Percentiles rank a stretch among this genome's conserved stretches.
These are phyloP conservation scores for Xylogone sp. DNA, from an alignment of 2,329 filamentous ascomycete species.

Conservation along the genomic window DNA sequence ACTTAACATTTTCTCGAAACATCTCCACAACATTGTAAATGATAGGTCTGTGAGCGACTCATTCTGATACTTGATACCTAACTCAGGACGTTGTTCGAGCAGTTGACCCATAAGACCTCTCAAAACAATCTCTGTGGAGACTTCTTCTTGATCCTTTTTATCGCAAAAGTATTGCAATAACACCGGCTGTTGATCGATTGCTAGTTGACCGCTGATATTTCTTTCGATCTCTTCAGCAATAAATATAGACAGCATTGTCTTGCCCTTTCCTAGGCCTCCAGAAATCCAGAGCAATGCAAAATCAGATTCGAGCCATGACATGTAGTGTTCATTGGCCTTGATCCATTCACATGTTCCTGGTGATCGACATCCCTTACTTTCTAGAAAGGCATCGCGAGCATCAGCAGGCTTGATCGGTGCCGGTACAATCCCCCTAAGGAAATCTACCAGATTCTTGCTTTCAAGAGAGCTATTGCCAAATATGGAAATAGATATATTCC, in stretches of 20 bases:
- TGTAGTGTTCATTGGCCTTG: slow-evolving; percentile 8
- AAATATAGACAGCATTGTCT: slow-evolving; percentile 30
- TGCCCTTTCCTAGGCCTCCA: slow-evolving; percentile 33
- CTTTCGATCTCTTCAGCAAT: slow-evolving; percentile 11
- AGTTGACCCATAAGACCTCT: slow-evolving; percentile 40
- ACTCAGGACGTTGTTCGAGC: slow-evolving; percentile 12
- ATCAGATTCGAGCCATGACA: slow-evolving; percentile 20
- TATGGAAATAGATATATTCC: no score
- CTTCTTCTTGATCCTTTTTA: slow-evolving; percentile 32
- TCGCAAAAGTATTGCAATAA: slow-evolving; percentile 39
- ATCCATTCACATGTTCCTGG: slow-evolving; percentile 23
- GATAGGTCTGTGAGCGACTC: slow-evolving; percentile 10
- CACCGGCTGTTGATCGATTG: slow-evolving; percentile 2
- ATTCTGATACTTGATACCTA: slow-evolving; percentile 9
- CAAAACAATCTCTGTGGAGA: slow-evolving; percentile 36
- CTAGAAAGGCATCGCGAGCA: no score
- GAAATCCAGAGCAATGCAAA: slow-evolving; percentile 30
- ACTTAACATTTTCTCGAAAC: slow-evolving; percentile 17
- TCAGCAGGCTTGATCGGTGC: no score
- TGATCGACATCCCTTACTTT: slow-evolving; percentile 12
- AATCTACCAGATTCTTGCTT: no score
- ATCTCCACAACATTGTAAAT: slow-evolving; percentile 20
- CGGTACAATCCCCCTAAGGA: no score
- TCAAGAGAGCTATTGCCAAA: no score
- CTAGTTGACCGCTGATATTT: slow-evolving; percentile 4